Conservation (phyloP, 495 filamentous ascomycete species). For the Letharia columbiana region DNA sequence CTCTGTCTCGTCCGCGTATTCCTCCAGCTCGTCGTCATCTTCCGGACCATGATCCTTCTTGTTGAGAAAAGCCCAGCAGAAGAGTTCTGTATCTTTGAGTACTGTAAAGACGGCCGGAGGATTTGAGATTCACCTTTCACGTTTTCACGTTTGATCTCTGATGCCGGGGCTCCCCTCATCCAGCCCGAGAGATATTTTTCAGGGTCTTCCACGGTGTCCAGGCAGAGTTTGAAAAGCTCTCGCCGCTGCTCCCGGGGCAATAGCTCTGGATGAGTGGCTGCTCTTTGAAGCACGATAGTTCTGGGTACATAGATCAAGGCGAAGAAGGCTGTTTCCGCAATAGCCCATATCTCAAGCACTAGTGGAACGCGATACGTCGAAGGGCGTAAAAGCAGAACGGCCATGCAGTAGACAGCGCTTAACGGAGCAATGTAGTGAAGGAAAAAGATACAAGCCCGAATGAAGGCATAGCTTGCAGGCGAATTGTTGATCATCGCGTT, state of each 20-base stretch:
- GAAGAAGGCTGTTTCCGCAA: slow-evolving; percentile 45
- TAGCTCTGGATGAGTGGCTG: slow-evolving; percentile 45
- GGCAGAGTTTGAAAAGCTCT: slow-evolving; percentile 48
- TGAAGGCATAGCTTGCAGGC: slow-evolving; percentile 32
- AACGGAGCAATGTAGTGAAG: slow-evolving; percentile 47
- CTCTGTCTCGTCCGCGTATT: slow-evolving; percentile 45
- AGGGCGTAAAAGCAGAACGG: slow-evolving; percentile 30
- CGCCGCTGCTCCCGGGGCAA: slow-evolving; percentile 34
- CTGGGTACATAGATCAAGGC: slow-evolving; percentile 48
- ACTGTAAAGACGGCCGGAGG: not conserved
- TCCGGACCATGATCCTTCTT: slow-evolving; percentile 28
- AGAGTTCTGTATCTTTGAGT: slow-evolving; percentile 14
- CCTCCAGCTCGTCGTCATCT: slow-evolving; percentile 50
- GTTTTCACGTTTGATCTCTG: slow-evolving; percentile 56
- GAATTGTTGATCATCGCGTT: slow-evolving; percentile 30
- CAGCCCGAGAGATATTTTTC: slow-evolving; percentile 51
- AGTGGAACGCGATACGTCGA: slow-evolving; percentile 23
- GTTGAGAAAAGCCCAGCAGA: slow-evolving; percentile 28
- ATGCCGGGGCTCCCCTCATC: slow-evolving; percentile 52
- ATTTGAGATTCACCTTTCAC: slow-evolving; percentile 36
- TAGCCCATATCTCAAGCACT: slow-evolving; percentile 30
- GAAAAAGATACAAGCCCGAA: slow-evolving; percentile 41
- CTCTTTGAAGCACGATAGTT: slow-evolving; percentile 39
- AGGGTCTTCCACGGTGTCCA: slow-evolving; percentile 44
- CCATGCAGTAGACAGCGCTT: slow-evolving; percentile 37